These are phyloP conservation scores for Fusarium clavum DNA, from an alignment of 2,329 filamentous ascomycete genomes.

Conservation along the genomic window DNA sequence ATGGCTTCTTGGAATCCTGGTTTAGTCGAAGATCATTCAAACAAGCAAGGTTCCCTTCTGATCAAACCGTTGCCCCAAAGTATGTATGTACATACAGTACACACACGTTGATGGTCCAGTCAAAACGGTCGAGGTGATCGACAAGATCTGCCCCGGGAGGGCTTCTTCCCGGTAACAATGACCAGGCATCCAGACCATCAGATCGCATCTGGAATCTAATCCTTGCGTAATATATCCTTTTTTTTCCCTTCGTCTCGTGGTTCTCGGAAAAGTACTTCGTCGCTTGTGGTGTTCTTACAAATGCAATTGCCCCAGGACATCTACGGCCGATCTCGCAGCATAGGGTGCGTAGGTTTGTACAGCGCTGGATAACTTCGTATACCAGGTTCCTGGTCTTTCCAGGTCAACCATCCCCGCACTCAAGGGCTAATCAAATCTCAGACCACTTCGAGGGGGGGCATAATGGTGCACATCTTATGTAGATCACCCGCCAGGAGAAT, in stretches of 20 bases:
- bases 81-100: not conserved
- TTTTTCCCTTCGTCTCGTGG: not conserved
- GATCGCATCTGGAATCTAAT: constrained; percentile 26
- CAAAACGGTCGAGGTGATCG: constrained; percentile 39
- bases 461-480: constrained; percentile 48
- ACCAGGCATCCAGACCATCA: constrained; percentile 24
- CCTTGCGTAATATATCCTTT: not conserved
- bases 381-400: constrained; percentile 19
- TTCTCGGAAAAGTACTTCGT: constrained; percentile 2
- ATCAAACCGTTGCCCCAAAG: constrained; percentile 5
- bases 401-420: constrained; percentile 24
- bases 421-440: constrained; percentile 27
- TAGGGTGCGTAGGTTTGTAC: not conserved
- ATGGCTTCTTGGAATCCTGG: constrained; percentile 18
- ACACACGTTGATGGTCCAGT: constrained; percentile 22
- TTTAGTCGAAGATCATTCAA: constrained; percentile 9
- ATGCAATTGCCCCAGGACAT: not conserved
- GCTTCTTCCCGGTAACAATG: constrained; percentile 33
- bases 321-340: not conserved
- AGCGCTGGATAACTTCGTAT: constrained; percentile 4
- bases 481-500: constrained; percentile 40
- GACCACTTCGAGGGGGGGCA: constrained; percentile 22
- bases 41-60: constrained; percentile 8
- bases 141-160: constrained; percentile 46
- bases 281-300: not conserved